Evolutionary conservation across 1,284 basidiomycete genomes (phyloP).

Genomic region (Rhodotorula sp.): DNA sequence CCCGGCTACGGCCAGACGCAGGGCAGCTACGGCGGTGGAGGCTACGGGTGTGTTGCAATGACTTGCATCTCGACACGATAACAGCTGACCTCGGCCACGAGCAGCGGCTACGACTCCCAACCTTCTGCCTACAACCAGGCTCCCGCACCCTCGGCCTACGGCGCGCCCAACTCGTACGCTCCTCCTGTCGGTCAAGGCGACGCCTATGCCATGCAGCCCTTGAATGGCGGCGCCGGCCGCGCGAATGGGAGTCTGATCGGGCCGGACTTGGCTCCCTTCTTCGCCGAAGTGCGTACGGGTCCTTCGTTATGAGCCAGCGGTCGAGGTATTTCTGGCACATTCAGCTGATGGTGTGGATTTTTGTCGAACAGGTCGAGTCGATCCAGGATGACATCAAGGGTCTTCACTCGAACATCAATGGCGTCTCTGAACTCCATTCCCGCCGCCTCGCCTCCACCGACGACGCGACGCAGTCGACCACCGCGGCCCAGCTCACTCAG

Average conservation of each 20-base stretch:
- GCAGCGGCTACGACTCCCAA: neutral
- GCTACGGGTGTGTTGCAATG: neutral
- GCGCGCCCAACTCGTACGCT: conserved; percentile 1
- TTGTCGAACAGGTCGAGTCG: conserved; percentile 35
- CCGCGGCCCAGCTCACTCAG: conserved; percentile 36
- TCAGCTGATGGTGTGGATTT: neutral
- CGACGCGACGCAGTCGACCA: conserved; percentile 39
- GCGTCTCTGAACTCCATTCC: conserved; percentile 41
- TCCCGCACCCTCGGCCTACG: neutral
- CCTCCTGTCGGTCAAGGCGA: conserved; percentile 23
- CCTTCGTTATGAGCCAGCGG: neutral
- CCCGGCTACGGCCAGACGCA: conserved; percentile 15
- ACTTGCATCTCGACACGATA: neutral
- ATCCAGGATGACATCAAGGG: conserved; percentile 42
- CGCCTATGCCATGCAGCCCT: conserved; percentile 30
- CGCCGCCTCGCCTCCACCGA: conserved; percentile 43
- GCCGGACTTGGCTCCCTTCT: conserved; percentile 33
- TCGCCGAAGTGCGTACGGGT: conserved; percentile 33
- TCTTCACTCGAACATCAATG: conserved; percentile 42
- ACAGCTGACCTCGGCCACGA: neutral
- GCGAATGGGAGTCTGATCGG: conserved; percentile 14
- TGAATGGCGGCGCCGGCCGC: conserved; percentile 16
- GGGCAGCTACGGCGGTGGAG: conserved; percentile 27
- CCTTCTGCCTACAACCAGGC: conserved; percentile 6
- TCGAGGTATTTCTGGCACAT: neutral